A percentile compares a stretch with the other conserved stretches of the same genome.
phyloP scores from a whole-genome alignment of 2,329 filamentous ascomycete genomes.

The Trichoderma brevicompactum region DNA sequence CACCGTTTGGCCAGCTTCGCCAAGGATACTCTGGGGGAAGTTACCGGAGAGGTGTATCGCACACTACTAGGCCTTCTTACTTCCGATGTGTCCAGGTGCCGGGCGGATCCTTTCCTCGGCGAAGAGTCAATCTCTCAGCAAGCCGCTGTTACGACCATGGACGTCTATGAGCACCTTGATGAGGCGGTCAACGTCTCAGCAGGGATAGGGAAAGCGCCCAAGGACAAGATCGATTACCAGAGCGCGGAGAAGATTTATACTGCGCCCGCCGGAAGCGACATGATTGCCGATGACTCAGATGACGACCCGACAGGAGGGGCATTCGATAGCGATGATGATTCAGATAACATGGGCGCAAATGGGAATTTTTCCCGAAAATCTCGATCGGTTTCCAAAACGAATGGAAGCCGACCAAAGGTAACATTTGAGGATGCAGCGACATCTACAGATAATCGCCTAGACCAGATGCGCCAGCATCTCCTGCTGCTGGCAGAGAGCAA shows the following conservation, averaged over 20 bases:
- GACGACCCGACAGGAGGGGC: conserved; percentile 35
- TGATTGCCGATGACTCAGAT: conserved; percentile 45
- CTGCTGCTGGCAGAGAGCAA: conserved; percentile 71
- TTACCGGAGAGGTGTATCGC: conserved; percentile 78
- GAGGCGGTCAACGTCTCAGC: conserved; percentile 56
- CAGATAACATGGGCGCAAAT: conserved; percentile 42
- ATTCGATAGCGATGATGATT: conserved; percentile 39
- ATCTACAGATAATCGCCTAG: conserved; percentile 52
- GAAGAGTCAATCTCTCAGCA: conserved; percentile 41
- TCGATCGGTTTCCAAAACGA: conserved; percentile 40
- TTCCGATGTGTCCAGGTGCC: conserved; percentile 69
- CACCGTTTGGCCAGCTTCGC: conserved; percentile 75
- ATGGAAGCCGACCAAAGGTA: conserved; percentile 49
- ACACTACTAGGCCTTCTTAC: conserved; percentile 74
- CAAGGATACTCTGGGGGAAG: conserved; percentile 69
- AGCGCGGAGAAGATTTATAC: conserved; percentile 55
- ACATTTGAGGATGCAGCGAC: conserved; percentile 56
- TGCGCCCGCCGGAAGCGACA: conserved; percentile 41
- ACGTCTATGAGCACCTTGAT: conserved; percentile 60
- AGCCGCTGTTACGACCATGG: conserved; percentile 54
- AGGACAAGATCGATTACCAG: conserved; percentile 51
- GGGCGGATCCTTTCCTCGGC: conserved; percentile 54
- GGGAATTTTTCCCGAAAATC: conserved; percentile 32
- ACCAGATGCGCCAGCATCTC: conserved; percentile 73
- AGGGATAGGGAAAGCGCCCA: conserved; percentile 61